Base-by-base conservation (phyloP, 2,329 filamentous ascomycete species). In the Aspergillus aculeatus region DNA sequence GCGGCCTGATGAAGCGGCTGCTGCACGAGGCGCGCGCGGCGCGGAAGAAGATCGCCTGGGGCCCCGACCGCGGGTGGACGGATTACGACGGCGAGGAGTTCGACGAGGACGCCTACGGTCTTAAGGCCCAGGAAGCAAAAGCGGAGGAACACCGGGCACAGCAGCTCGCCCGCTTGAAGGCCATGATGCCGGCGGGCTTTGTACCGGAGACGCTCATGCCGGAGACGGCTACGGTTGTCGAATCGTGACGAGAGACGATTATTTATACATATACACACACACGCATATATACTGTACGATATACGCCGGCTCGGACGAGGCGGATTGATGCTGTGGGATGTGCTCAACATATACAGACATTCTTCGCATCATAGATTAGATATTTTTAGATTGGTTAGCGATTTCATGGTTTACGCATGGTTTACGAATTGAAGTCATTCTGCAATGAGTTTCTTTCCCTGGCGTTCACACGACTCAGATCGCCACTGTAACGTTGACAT, bases 1-100 rank as follows among this genome's bases (percentile, higher is more conserved):
- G 81, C 7, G 80, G 82, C 12, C 67, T 87, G 54, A 77, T 86
- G 68, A 73, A 71, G 31, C 79, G 80, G n/a, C 66, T 87, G 47
- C 55, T 76, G 26, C 58, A 68, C 12, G 77, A 79, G 61, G 67
- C 70, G 2, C 70, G 67, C 21, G n/a, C 61, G 19, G 69, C 72
- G 3, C 63, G 68, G 24, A 76, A 75, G 61, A 72, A 72, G 57
- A 69, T 78, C 32, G 70, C 67, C 5, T 78, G 77, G 74, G 77
- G 77, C n/a, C 72, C 71, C 26, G 71, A 75, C 47, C 72, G 73
- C 61, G 73, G 72, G 29, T 78, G 74, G 75, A 71, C 68, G 50
- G 72, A 76, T 47, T 63, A 60, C 23, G 70, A 73, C 56, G 68
- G 69, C 4, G 63, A 67, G 44, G 64, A 68, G 26, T 47, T 54